Conservation (phyloP, 2,329 filamentous ascomycete species). For the Fusarium burgessii region DNA sequence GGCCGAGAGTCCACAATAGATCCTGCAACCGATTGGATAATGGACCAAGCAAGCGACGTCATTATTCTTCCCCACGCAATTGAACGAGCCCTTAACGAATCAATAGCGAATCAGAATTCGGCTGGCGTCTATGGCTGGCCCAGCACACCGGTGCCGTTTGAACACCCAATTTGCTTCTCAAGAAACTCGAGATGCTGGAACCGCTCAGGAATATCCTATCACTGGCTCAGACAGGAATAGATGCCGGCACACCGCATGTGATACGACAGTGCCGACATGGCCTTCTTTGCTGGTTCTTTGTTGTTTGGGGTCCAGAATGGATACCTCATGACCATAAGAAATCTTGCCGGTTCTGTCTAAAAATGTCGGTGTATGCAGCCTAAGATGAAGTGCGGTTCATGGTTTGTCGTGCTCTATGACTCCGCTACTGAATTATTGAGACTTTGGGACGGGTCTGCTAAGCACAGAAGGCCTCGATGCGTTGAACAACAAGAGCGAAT, state of each 20-base stretch:
- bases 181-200: conserved; percentile 18
- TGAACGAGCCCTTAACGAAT: conserved; percentile 23
- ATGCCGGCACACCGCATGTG: conserved; percentile 39
- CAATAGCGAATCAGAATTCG: conserved; percentile 41
- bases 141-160: conserved; percentile 44
- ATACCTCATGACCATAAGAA: conserved; percentile 36
- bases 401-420: conserved; percentile 25
- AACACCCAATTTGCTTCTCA: conserved; percentile 33
- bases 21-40: conserved; percentile 43
- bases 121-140: conserved; percentile 42
- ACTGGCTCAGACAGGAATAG: conserved; percentile 5
- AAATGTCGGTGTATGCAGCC: conserved; percentile 48
- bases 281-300: conserved; percentile 20
- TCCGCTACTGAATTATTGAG: conserved; percentile 33
- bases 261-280: conserved; percentile 37
- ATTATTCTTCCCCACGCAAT: conserved; percentile 43
- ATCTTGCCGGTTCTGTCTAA: conserved; percentile 36
- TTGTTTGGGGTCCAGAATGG: conserved; percentile 26
- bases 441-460: conserved; percentile 8
- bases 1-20: conserved; percentile 38
- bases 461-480: conserved; percentile 7
- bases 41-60: conserved; percentile 41
- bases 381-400: conserved; percentile 15
- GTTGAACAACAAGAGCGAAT: conserved; percentile 16
- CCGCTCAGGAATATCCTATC: conserved; percentile 28